Evolutionary conservation across 345 rosid species (phyloP).

Genomic region (Brassica juncea): DNA sequence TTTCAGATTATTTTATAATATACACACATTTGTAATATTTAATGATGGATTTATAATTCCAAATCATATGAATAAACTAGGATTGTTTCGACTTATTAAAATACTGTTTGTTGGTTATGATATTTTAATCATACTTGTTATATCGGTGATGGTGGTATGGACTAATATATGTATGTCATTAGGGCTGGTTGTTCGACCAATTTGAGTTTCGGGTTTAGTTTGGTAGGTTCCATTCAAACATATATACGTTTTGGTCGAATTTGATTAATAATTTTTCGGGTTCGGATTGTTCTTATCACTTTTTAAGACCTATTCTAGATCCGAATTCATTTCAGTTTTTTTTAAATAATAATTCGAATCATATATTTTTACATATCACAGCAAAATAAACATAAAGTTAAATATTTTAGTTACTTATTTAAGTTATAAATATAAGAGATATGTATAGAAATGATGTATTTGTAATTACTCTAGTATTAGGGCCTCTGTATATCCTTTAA

Average conservation of each 20-base stretch:
- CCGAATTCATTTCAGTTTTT: not conserved
- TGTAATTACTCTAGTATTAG: not conserved
- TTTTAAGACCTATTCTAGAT: not conserved
- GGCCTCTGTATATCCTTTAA: not conserved
- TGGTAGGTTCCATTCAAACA: not conserved
- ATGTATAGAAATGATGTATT: not conserved
- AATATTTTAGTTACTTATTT: not conserved
- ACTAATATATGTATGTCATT: slow-evolving; percentile 4
- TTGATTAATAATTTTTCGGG: not conserved
- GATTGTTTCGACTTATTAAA: not conserved
- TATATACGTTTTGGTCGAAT: not conserved
- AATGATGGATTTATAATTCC: slow-evolving; percentile 30
- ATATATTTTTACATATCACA: not conserved
- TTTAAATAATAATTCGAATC: not conserved
- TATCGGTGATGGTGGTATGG: not conserved
- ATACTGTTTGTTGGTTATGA: not conserved
- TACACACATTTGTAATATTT: slow-evolving; percentile 13
- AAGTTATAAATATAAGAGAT: not conserved
- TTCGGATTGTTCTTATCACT: not conserved
- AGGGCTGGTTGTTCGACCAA: not conserved
- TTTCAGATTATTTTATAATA: not conserved
- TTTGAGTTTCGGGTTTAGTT: not conserved
- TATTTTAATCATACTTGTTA: not conserved
- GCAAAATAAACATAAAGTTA: not conserved
- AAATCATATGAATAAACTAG: slow-evolving; percentile 34